phyloP scores from a whole-genome alignment of 2,329 filamentous ascomycete species.

The Trichophyton verrucosum region DNA sequence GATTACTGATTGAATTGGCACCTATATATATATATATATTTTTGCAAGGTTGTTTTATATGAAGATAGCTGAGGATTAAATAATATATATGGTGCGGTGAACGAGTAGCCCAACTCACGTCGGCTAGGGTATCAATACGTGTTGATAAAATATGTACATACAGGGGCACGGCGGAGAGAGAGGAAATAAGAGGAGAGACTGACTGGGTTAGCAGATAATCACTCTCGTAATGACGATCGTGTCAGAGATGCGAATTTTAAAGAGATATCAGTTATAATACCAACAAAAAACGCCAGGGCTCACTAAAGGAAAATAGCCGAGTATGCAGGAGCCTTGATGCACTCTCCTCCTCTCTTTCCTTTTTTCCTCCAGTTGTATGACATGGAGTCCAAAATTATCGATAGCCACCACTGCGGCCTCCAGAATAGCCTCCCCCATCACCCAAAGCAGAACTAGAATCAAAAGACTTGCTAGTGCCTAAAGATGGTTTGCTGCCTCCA shows the following conservation, averaged over 20 bases:
- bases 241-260: not conserved
- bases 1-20: not conserved
- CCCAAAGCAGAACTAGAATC: slow-evolving; percentile 19
- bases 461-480: slow-evolving; percentile 10
- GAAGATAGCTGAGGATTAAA: no score
- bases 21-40: no score
- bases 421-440: slow-evolving; percentile 5
- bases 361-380: not conserved
- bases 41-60: no score
- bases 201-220: not conserved
- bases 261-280: not conserved
- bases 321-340: not conserved
- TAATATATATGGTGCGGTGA: no score
- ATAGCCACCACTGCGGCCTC: slow-evolving; percentile 4
- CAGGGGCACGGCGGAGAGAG: not conserved
- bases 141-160: not conserved
- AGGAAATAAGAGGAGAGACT: not conserved
- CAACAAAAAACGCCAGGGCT: not conserved
- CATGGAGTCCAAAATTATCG: not conserved
- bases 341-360: not conserved
- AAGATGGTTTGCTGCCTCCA: slow-evolving; percentile 39
- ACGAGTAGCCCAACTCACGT: not conserved
- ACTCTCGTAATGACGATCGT: no score
- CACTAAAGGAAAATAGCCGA: not conserved
- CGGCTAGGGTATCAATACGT: not conserved